phyloP scores from a whole-genome alignment of 768 basidiomycete genomes.

The Inosperma sp. region DNA sequence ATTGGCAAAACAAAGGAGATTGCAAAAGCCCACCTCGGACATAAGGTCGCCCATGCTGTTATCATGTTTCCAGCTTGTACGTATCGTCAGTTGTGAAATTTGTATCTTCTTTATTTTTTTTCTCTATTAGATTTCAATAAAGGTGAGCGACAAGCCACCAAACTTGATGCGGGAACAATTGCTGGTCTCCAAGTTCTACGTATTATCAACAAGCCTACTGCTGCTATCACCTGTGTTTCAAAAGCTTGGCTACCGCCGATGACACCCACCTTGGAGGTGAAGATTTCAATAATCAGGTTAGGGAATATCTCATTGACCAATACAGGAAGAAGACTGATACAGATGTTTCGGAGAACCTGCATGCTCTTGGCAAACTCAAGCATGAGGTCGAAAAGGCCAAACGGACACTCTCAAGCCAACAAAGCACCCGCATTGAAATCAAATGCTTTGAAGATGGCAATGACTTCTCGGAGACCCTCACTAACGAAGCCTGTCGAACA shows the following conservation, averaged over 20 bases:
- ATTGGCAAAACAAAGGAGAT: conserved; percentile 98
- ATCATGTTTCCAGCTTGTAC: conserved; percentile 94
- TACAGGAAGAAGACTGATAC: conserved; percentile 92
- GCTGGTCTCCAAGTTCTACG: conserved; percentile 91
- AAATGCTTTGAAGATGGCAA: conserved; percentile 90
- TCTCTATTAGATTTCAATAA: conserved; percentile 83
- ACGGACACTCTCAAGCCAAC: conserved; percentile 84
- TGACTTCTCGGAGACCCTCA: no score
- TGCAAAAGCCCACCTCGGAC: conserved; percentile 95
- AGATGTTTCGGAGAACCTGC: conserved; percentile 70
- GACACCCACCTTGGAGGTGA: conserved; percentile 92
- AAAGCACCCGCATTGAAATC: conserved; percentile 87
- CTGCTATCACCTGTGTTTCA: conserved; percentile 98
- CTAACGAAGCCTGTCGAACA: no score
- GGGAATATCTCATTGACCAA: conserved; percentile 78
- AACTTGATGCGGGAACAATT: conserved; percentile 93
- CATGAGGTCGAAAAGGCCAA: conserved; percentile 92
- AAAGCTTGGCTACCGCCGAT: conserved; percentile 86
- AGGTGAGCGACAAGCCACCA: conserved; percentile 97
- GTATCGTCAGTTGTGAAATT: conserved; percentile 21
- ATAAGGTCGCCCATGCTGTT: conserved; percentile 93
- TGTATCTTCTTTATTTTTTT: neutral
- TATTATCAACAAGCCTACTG: conserved; percentile 96
- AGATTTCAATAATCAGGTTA: conserved; percentile 92
- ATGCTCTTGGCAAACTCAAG: conserved; percentile 86